Evolutionary conservation across 2,329 filamentous ascomycete species (phyloP).

Genomic region (Neoscytalidium dimidiatum): DNA sequence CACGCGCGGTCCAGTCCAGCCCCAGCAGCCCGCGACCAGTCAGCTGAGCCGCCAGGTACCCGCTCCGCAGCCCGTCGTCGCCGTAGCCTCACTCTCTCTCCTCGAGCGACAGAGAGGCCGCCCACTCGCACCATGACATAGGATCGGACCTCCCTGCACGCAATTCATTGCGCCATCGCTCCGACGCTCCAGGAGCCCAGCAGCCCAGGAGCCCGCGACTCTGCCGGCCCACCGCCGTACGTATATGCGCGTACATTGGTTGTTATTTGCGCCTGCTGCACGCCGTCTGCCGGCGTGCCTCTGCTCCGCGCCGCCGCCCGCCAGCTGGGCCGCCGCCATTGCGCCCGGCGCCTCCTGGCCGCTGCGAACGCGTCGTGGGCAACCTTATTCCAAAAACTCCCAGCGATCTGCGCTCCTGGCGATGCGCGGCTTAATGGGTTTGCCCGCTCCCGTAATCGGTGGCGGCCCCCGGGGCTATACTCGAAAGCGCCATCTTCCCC

Average conservation of each 20-base stretch:
- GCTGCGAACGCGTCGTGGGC: too few relatives aligned
- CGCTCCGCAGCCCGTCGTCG: not conserved
- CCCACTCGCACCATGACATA: conserved; percentile 5
- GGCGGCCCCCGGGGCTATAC: not conserved
- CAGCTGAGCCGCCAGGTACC: conserved; percentile 13
- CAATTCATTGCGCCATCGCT: conserved; percentile 14
- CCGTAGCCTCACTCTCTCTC: not conserved
- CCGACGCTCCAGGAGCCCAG: too few relatives aligned
- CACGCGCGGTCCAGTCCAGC: too few relatives aligned
- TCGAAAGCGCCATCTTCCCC: not conserved
- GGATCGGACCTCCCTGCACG: conserved; percentile 8
- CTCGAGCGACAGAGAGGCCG: too few relatives aligned
- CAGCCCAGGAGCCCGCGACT: not conserved
- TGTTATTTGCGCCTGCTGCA: not conserved
- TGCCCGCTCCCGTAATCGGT: conserved; percentile 6
- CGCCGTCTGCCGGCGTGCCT: not conserved
- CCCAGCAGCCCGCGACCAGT: too few relatives aligned
- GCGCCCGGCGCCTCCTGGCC: conserved; percentile 5
- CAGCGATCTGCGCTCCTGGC: not conserved
- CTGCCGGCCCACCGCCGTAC: not conserved
- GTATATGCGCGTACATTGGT: too few relatives aligned
- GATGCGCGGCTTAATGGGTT: conserved; percentile 6
- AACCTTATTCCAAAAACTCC: too few relatives aligned
- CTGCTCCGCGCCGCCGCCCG: not conserved
- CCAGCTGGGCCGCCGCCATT: not conserved